These are phyloP conservation scores for Capsella rubella DNA, from an alignment of 441 rosid genomes.

Conservation along the genomic window DNA sequence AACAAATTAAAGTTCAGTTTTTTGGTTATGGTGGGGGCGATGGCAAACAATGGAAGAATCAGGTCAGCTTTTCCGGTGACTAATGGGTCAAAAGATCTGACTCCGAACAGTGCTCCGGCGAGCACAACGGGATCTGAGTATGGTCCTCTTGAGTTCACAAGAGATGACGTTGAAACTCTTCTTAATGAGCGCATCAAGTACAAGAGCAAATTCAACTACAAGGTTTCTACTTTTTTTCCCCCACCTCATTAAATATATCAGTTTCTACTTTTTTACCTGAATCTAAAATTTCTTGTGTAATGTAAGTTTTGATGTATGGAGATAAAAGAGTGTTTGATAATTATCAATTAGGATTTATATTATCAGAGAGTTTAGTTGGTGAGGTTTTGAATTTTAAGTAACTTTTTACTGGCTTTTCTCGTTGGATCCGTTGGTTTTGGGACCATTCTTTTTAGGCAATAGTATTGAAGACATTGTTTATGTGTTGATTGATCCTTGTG, in stretches of 20 bases:
- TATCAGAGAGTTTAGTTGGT: constrained; percentile 13
- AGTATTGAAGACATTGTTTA: constrained; percentile 31
- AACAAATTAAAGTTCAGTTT: neutral
- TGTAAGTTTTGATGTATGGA: constrained; percentile 9
- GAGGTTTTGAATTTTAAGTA: constrained; percentile 6
- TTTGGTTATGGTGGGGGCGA: constrained; percentile 75
- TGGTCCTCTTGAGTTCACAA: constrained; percentile 66
- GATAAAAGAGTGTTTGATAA: too few species aligned
- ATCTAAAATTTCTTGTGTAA: constrained; percentile 4
- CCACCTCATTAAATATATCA: constrained; percentile 22
- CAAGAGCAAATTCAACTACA: constrained; percentile 77
- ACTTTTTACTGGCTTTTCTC: constrained; percentile 29
- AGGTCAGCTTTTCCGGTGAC: constrained; percentile 73
- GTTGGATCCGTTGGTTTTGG: constrained; percentile 42
- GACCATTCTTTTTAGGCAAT: constrained; percentile 28
- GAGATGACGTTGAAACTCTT: constrained; percentile 71
- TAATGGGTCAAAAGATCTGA: constrained; percentile 77
- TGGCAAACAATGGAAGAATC: constrained; percentile 66
- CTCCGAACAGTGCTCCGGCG: constrained; percentile 65
- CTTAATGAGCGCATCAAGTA: constrained; percentile 61
- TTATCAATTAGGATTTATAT: constrained; percentile 11
- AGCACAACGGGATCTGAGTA: constrained; percentile 77
- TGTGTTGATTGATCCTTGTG: constrained; percentile 30
- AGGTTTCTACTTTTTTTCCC: constrained; percentile 51
- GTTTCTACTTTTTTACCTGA: neutral